These are phyloP conservation scores for Inga oerstediana DNA, from an alignment of 306 rosid genomes.

Conservation along the genomic window DNA sequence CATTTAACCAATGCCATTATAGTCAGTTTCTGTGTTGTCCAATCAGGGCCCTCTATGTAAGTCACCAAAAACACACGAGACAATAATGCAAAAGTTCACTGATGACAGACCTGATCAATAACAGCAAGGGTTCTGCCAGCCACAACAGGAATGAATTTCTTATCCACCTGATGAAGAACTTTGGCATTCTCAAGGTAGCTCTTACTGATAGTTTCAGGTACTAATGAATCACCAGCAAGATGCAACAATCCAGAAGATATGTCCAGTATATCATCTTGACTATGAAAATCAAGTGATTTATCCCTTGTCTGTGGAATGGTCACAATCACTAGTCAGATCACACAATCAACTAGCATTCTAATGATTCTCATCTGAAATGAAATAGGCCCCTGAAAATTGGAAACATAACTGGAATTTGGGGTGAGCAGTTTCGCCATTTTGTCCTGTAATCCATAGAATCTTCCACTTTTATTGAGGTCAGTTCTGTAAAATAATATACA, in stretches of 20 bases:
- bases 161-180: slow-evolving; percentile 91
- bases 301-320: slow-evolving; percentile 56
- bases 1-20: background rate
- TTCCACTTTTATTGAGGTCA: slow-evolving; percentile 47
- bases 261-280: slow-evolving; percentile 67
- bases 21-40: slow-evolving; percentile 6
- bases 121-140: slow-evolving; percentile 75
- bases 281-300: slow-evolving; percentile 35
- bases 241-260: slow-evolving; percentile 82
- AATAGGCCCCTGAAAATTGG: slow-evolving; percentile 31
- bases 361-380: slow-evolving; percentile 25
- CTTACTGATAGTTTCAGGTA: slow-evolving; percentile 75
- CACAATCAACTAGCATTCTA: slow-evolving; percentile 20
- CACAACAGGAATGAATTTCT: slow-evolving; percentile 88
- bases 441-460: slow-evolving; percentile 53
- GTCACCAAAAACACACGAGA: slow-evolving; percentile 2
- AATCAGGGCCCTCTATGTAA: background rate
- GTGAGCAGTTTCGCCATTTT: slow-evolving; percentile 74
- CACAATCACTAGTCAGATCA: slow-evolving; percentile 38
- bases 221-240: slow-evolving; percentile 81
- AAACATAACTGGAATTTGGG: slow-evolving; percentile 61
- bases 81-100: background rate
- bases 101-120: slow-evolving; percentile 81
- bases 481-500: slow-evolving; percentile 47
- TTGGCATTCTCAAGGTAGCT: slow-evolving; percentile 66